Evolutionary conservation across 2,329 filamentous ascomycete genomes (phyloP), one percentile per base, ranked within the genome.

Genomic region (Grosmannia serpens): DNA sequence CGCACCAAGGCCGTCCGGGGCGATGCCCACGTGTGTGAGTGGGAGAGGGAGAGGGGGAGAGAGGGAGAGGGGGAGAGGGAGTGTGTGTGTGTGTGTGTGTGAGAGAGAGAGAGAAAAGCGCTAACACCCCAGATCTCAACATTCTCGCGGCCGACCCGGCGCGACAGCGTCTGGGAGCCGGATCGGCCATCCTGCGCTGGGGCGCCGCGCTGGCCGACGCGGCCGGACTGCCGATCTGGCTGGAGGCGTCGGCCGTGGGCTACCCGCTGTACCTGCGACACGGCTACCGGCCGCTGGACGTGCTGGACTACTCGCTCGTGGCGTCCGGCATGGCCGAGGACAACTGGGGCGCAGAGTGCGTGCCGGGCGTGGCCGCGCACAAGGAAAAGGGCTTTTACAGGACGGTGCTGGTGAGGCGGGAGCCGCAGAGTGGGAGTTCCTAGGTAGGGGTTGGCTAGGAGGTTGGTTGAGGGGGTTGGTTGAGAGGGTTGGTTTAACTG

Each of bases 211-310:
- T 68, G 15, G 68, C 67, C 9, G 68, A 70, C 56, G 58, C 56
- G 47, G 62, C 66, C 17, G 63, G 64, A 3, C 55, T 66, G 13
- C 58, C 64, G 26, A 55, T 58, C 22, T 65, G 63, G 51, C 61
- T 70, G 22, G 67, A 70, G 57, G 60, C 67, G 1, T 69, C 68
- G 6, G 65, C 68, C 1, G 26, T 13, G 0, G 68, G 68, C 13
- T 69, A 69, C 27, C 22, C 49, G 17, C 59, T 70, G 5, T 70
- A 70, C 57, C 61, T 50, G 47, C 65, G 62, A 33, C 62, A 65
- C 8, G 68, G 67, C 2, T 70, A 63, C 33, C 61, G 67, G 55
- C 62, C 65, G 26, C 46, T 68, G 8, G 65, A 64, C 15, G 60
- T 64, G n/a, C n/a, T 63, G 5, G 69, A 70, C 53, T 33, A 66